These are phyloP conservation scores for Mortierella polycephala DNA, from an alignment of 371 early-diverging fungal genomes.

Conservation along the genomic window DNA sequence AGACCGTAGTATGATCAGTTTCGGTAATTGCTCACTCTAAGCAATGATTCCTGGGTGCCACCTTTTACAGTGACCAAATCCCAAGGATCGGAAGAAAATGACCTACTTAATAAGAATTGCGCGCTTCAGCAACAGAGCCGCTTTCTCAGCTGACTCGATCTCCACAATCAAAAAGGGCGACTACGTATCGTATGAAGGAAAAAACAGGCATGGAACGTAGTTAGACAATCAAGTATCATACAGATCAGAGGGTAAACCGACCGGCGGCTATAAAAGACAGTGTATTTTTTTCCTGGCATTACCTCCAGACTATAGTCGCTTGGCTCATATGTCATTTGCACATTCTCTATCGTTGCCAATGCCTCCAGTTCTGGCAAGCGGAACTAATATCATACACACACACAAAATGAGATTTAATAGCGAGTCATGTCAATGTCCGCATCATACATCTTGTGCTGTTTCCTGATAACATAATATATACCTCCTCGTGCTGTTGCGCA, in stretches of 20 bases:
- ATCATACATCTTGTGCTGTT: neutral
- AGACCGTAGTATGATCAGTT: neutral
- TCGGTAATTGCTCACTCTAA: neutral
- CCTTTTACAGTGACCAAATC: no score
- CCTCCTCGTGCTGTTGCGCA: conserved; percentile 54
- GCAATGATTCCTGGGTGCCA: neutral
- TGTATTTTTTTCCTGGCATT: conserved; percentile 14
- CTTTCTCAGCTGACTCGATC: conserved; percentile 76
- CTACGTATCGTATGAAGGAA: conserved; percentile 43
- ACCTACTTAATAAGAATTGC: conserved; percentile 85
- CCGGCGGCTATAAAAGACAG: neutral
- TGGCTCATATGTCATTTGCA: conserved; percentile 66
- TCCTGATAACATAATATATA: neutral
- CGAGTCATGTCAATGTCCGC: neutral
- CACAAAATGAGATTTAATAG: neutral
- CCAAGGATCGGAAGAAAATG: neutral
- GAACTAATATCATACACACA: conserved; percentile 59
- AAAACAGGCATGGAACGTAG: neutral
- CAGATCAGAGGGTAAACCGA: neutral
- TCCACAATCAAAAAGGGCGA: conserved; percentile 84
- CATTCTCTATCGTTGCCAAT: conserved; percentile 77
- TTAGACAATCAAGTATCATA: neutral
- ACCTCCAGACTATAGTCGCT: conserved; percentile 65
- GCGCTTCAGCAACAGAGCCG: conserved; percentile 80
- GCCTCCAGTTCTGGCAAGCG: conserved; percentile 86